Base-by-base conservation (phyloP, 208 protist species). In the Wallacemonas rigidus region DNA sequence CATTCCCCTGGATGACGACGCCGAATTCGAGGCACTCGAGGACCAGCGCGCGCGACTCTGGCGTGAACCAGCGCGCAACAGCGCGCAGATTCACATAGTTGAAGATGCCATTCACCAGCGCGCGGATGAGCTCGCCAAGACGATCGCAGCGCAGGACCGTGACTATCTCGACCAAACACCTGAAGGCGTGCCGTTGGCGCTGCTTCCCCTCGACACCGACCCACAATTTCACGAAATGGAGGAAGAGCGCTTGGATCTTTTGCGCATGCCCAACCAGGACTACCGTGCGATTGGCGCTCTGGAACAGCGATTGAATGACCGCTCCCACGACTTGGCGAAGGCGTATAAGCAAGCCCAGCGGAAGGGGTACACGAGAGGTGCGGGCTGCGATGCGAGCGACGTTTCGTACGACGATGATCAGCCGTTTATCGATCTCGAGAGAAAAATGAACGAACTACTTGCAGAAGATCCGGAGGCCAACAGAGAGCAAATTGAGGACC, bases 191-290 rank as follows among this genome's bases (percentile, higher is more conserved):
- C 87, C 89, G 14, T 36, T 92, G 7, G 68, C 69, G 12, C 71
- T 87, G 61, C 64, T 94, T 39, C 73, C 69, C 8, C 79, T 91
- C 38, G 74, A 86, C 68, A 58, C 47, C 11, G 83, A 94, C 67
- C 14, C 55, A 0, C 56, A 77, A 7, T 87, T 94, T 64, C 73
- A 73, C 14, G 58, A 67, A 14, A 62, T 90, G 2, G 81, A 88
- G 74, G 53, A 12, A n/a, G 71, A 90, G 68, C 65, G 81, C 39
- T 54, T 79, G n/a, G 76, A 87, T n/a, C 72, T 91, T 1, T 55
- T 80, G 53, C 67, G 67, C 58, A 69, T 64, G 57, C 43, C 63
- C 3, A 51, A 77, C n/a, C 71, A 65, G 0, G 72, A 83, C 62
- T 58, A 62, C 4, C 67, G 57, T 11, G 75, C 67, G 1, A 81